Percentiles rank a stretch among this genome's conserved stretches.
Conservation (phyloP, 1,284 basidiomycete species). For the Veloporphyrellus conicus region DNA sequence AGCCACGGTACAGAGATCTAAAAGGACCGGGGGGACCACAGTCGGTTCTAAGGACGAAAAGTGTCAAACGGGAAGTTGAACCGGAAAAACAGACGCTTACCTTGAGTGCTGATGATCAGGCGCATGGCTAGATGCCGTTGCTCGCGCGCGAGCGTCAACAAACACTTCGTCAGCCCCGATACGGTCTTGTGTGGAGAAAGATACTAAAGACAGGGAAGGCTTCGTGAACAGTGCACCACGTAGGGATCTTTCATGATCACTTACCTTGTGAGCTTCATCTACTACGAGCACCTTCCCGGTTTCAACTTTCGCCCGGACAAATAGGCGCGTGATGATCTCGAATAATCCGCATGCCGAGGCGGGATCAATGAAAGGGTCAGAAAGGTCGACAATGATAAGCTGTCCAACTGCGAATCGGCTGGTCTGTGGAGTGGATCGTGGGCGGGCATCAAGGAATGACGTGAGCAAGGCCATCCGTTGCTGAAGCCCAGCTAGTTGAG, state of each 20-base stretch:
- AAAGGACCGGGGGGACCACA: conserved; percentile 59
- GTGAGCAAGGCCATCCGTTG: conserved; percentile 55
- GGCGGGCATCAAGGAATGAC: conserved; percentile 44
- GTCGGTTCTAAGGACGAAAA: conserved; percentile 58
- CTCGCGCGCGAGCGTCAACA: conserved; percentile 59
- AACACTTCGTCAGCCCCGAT: conserved; percentile 52
- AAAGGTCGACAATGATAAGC: conserved; percentile 62
- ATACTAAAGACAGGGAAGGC: conserved; percentile 43
- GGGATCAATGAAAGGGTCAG: conserved; percentile 69
- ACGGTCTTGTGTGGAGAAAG: conserved; percentile 46
- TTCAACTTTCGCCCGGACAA: conserved; percentile 56
- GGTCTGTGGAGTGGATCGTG: conserved; percentile 8
- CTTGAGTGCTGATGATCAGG: conserved; percentile 70
- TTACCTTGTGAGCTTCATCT: conserved; percentile 71
- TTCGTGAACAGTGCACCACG: not conserved
- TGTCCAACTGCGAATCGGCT: conserved; percentile 49
- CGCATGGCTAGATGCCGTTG: conserved; percentile 71
- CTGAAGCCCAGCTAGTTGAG: conserved; percentile 50
- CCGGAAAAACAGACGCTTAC: conserved; percentile 27
- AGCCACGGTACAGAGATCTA: conserved; percentile 63
- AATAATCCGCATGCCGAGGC: conserved; percentile 64
- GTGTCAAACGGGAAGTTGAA: not conserved
- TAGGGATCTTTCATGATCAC: conserved; percentile 6
- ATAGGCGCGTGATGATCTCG: conserved; percentile 62
- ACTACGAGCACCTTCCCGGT: conserved; percentile 70